Conservation (phyloP, 2,329 filamentous ascomycete genomes). For the Monilinia laxa region DNA sequence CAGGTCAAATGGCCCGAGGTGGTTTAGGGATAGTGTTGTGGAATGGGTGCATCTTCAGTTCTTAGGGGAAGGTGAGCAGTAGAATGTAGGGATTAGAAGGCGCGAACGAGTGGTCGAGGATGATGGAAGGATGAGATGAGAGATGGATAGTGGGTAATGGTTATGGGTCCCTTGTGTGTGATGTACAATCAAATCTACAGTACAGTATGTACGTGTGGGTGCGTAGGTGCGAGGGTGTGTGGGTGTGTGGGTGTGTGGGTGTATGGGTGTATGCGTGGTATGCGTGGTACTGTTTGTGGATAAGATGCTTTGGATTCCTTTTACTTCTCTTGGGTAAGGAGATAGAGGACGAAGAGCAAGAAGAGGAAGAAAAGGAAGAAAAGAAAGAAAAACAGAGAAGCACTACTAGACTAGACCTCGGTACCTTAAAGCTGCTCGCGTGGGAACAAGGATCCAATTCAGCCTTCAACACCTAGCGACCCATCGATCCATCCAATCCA, state of each 20-base stretch:
- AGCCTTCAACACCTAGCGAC: constrained; percentile 13
- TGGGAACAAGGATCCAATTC: constrained; percentile 15
- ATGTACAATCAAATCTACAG: constrained; percentile 15
- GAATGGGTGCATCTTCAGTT: constrained; percentile 1
- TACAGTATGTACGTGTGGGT: not conserved
- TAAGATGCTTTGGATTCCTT: constrained; percentile 6
- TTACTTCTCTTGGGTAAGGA: not conserved
- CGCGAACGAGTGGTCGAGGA: constrained; percentile 17
- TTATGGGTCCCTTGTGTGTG: constrained; percentile 9
- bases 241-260: not conserved
- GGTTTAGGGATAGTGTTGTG: constrained; percentile 3
- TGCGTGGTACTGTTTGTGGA: not conserved
- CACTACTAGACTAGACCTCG: not conserved
- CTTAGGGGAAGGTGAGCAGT: constrained; percentile 6
- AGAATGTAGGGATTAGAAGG: not conserved
- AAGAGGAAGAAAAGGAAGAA: not conserved
- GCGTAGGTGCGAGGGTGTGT: not conserved
- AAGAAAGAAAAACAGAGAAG: not conserved
- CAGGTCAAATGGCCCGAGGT: constrained; percentile 5
- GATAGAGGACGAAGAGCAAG: too few relatives aligned
- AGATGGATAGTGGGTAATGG: constrained; percentile 15
- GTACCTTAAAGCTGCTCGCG: constrained; percentile 14
- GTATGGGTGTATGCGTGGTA: not conserved
- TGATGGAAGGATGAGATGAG: constrained; percentile 16
- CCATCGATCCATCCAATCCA: constrained; percentile 13